Percentiles rank a stretch among this genome's conserved stretches.
Evolutionary conservation across 805 yeast species (phyloP).

Genomic region (Metschnikowia arizonensis): DNA sequence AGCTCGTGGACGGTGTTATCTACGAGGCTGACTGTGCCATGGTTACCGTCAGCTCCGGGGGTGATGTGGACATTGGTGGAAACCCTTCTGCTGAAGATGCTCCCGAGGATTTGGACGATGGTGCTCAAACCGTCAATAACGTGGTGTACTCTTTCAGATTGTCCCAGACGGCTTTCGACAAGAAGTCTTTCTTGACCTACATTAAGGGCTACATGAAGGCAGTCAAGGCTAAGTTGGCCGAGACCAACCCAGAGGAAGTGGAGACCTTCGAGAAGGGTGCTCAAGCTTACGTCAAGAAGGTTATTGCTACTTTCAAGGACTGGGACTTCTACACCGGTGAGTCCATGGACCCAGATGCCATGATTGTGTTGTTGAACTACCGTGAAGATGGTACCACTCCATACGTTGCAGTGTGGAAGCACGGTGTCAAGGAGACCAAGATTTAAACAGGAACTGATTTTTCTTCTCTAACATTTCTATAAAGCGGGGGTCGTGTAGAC

Average conservation of each 20-base stretch:
- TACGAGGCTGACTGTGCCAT: conserved; percentile 95
- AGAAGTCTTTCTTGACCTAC: conserved; percentile 94
- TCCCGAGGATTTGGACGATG: conserved; percentile 78
- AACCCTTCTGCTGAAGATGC: conserved; percentile 98
- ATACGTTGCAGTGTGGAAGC: conserved; percentile 97
- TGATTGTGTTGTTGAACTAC: conserved; percentile 97
- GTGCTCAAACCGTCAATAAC: conserved; percentile 91
- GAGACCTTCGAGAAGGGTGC: conserved; percentile 97
- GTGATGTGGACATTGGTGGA: conserved; percentile 97
- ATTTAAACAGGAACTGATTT: conserved; percentile 48
- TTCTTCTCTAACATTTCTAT: background rate
- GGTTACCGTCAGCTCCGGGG: conserved; percentile 79
- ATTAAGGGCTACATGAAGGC: conserved; percentile 98
- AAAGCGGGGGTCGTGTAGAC: background rate
- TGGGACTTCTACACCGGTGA: conserved; percentile 99
- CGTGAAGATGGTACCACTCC: conserved; percentile 99
- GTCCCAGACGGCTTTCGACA: conserved; percentile 93
- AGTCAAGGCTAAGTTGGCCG: conserved; percentile 87
- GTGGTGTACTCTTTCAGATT: conserved; percentile 98
- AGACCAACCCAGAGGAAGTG: conserved; percentile 82
- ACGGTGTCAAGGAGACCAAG: conserved; percentile 88
- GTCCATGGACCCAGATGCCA: conserved; percentile 99
- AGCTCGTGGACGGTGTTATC: conserved; percentile 83
- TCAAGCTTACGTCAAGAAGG: conserved; percentile 91
- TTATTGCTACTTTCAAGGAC: conserved; percentile 92